These are phyloP conservation scores for Xylaria sp. DNA, from an alignment of 2,329 filamentous ascomycete species.

Conservation along the genomic window DNA sequence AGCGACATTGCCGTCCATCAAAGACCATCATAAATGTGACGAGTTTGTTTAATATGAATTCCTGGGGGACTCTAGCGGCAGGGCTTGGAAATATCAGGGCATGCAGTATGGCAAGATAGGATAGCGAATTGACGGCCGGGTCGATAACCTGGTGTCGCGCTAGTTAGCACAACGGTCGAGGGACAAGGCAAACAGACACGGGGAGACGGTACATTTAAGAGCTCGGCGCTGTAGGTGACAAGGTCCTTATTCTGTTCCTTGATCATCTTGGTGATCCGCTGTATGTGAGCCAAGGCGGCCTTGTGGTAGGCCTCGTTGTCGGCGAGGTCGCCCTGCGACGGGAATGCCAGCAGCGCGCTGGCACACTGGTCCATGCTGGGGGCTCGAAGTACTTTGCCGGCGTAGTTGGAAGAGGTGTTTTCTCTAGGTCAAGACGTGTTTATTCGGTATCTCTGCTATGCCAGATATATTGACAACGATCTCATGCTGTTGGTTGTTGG, in stretches of 20 bases:
- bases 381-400: neutral
- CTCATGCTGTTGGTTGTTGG: neutral
- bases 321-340: slow-evolving; percentile 47
- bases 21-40: slow-evolving; percentile 61
- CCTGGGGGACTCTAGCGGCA: slow-evolving; percentile 42
- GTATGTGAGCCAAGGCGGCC: slow-evolving; percentile 53
- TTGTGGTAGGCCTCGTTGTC: slow-evolving; percentile 55
- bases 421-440: neutral
- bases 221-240: slow-evolving; percentile 49
- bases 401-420: too few species aligned
- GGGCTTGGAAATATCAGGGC: slow-evolving; percentile 51
- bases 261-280: slow-evolving; percentile 53
- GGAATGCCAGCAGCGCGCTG: slow-evolving; percentile 57
- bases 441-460: neutral
- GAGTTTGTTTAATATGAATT: slow-evolving; percentile 55
- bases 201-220: slow-evolving; percentile 54
- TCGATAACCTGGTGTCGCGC: slow-evolving; percentile 56
- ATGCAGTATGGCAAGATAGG: slow-evolving; percentile 62
- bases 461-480: neutral
- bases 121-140: slow-evolving; percentile 62
- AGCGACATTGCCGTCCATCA: slow-evolving; percentile 64
- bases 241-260: slow-evolving; percentile 51
- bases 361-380: slow-evolving; percentile 53
- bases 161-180: slow-evolving; percentile 17
- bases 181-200: neutral